Conservation (phyloP, 2,329 filamentous ascomycete species). For the Ploettnerulaceae sp. region DNA sequence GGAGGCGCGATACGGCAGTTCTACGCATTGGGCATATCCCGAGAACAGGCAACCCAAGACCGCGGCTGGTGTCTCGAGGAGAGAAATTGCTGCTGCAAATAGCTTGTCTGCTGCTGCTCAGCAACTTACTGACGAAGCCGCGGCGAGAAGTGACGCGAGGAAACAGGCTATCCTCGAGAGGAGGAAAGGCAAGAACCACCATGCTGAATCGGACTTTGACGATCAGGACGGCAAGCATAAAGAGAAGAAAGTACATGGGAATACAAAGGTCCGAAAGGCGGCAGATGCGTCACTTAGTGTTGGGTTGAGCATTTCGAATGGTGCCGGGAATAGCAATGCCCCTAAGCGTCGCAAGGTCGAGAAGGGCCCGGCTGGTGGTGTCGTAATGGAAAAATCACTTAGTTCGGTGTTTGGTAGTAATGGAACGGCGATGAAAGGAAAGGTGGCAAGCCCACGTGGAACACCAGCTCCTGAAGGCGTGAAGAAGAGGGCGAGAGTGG, state of each 20-base stretch:
- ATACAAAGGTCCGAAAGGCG: slow-evolving; percentile 59
- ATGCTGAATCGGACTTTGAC: slow-evolving; percentile 75
- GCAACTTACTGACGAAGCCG: slow-evolving; percentile 76
- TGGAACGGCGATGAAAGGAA: slow-evolving; percentile 48
- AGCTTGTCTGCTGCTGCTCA: slow-evolving; percentile 64
- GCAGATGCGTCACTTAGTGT: slow-evolving; percentile 47
- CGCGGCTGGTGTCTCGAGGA: slow-evolving; percentile 68
- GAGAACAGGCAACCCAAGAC: slow-evolving; percentile 66
- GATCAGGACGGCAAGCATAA: slow-evolving; percentile 50
- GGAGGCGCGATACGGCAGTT: slow-evolving; percentile 87
- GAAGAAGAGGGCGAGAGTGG: slow-evolving; percentile 69
- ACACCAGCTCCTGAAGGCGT: slow-evolving; percentile 60
- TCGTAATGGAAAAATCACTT: slow-evolving; percentile 63
- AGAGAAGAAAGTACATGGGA: slow-evolving; percentile 58
- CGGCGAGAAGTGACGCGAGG: slow-evolving; percentile 75
- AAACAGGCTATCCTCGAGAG: slow-evolving; percentile 77
- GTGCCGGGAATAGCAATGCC: slow-evolving; percentile 45
- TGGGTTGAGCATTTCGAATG: slow-evolving; percentile 63
- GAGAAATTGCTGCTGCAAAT: slow-evolving; percentile 73
- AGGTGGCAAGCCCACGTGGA: slow-evolving; percentile 60
- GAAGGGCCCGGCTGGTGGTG: slow-evolving; percentile 41
- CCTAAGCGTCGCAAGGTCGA: slow-evolving; percentile 81
- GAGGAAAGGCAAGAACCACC: slow-evolving; percentile 55
- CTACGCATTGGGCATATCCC: slow-evolving; percentile 91
- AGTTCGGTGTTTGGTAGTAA: slow-evolving; percentile 50